A percentile compares a stretch with the other conserved stretches of the same genome.
Conservation (phyloP, 345 rosid species). For the Triadica sebifera region DNA sequence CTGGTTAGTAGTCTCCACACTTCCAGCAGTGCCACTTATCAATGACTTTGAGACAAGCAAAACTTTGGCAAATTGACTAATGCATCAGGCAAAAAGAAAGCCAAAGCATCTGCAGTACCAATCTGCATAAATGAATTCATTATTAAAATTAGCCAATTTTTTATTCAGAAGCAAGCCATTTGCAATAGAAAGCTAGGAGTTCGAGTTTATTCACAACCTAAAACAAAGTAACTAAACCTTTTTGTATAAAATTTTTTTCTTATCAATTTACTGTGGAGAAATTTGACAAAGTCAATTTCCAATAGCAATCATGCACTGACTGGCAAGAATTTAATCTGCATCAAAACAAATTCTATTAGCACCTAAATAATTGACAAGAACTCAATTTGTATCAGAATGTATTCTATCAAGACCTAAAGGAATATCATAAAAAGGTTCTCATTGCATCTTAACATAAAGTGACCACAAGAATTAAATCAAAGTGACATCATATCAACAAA, state of each 20-base stretch:
- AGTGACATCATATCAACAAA: too few relatives aligned
- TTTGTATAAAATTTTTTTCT: not conserved
- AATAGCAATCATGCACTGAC: not conserved
- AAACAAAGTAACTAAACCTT: not conserved
- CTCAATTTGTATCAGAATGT: not conserved
- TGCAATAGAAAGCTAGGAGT: constrained; percentile 1
- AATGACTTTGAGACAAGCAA: constrained; percentile 66
- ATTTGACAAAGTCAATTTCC: not conserved
- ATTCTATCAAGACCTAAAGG: not conserved
- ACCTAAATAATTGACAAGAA: not conserved
- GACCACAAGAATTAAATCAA: not conserved
- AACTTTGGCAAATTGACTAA: constrained; percentile 82
- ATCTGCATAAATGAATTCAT: constrained; percentile 45
- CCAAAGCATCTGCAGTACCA: constrained; percentile 84
- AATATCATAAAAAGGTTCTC: not conserved
- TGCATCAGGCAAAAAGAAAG: constrained; percentile 93
- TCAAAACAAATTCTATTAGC: not conserved
- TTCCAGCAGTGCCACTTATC: constrained; percentile 94
- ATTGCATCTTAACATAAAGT: constrained; percentile 6
- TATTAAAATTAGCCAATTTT: constrained; percentile 14
- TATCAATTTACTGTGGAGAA: not conserved
- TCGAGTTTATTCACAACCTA: constrained; percentile 6
- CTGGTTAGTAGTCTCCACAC: constrained; percentile 73
- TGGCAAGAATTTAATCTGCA: not conserved
- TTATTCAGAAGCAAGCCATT: not conserved